Percentiles rank a stretch among this genome's conserved stretches.
Conservation (phyloP, 1,139 yeast species). For the Yamadazyma atlantica region DNA sequence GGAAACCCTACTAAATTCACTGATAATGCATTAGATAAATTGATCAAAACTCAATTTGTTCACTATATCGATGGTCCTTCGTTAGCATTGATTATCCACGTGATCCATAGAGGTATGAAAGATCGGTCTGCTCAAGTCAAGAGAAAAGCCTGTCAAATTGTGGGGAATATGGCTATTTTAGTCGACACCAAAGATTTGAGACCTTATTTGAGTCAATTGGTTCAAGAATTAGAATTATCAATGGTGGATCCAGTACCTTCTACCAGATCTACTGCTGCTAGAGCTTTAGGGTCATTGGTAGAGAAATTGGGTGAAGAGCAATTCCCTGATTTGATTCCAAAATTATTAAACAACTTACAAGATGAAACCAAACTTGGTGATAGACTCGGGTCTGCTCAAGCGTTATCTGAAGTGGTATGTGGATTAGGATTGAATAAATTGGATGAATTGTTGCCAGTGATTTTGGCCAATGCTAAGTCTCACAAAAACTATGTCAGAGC, state of each 20-base stretch:
- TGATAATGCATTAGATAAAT: constrained; percentile 80
- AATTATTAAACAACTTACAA: constrained; percentile 70
- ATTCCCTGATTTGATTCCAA: constrained; percentile 89
- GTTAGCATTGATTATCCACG: constrained; percentile 90
- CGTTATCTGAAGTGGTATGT: constrained; percentile 86
- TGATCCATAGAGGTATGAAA: constrained; percentile 90
- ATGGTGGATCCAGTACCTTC: constrained; percentile 99
- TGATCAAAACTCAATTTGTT: constrained; percentile 88
- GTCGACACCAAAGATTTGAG: constrained; percentile 84
- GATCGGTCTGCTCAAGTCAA: constrained; percentile 91
- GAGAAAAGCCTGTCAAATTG: constrained; percentile 95
- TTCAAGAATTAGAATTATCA: constrained; percentile 82
- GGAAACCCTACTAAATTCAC: constrained; percentile 94
- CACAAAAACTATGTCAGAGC: constrained; percentile 75
- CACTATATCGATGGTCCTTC: constrained; percentile 99
- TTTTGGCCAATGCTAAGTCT: constrained; percentile 71
- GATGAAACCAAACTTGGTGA: constrained; percentile 88
- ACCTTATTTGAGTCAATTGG: constrained; percentile 77
- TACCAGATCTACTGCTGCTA: constrained; percentile 95
- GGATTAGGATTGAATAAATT: constrained; percentile 87
- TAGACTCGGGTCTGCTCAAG: constrained; percentile 96
- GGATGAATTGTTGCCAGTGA: constrained; percentile 83
- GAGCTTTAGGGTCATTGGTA: constrained; percentile 94
- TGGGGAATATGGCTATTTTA: constrained; percentile 96
- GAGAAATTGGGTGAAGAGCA: constrained; percentile 95